Evolutionary conservation across 441 rosid species (phyloP).

Genomic region (Pelargonium cotyledonis): DNA sequence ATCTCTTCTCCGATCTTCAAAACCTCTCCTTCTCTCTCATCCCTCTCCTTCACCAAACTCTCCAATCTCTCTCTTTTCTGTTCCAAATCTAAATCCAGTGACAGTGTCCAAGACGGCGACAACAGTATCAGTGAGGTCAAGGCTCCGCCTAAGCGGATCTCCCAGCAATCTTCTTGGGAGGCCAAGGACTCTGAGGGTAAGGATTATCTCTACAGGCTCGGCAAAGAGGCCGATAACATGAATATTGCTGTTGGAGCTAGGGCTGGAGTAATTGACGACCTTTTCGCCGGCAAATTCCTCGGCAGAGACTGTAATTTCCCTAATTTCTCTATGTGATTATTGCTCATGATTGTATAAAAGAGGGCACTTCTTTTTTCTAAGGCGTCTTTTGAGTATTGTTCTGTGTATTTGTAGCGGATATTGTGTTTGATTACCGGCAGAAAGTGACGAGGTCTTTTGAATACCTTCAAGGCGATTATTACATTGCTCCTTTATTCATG

Average conservation of each 20-base stretch:
- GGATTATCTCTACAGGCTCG: slow-evolving; percentile 77
- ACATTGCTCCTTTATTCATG: slow-evolving; percentile 81
- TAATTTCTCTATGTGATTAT: neutral
- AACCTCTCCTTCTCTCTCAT: neutral
- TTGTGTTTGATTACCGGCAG: slow-evolving; percentile 91
- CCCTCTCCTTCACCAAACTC: slow-evolving; percentile 17
- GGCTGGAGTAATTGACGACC: slow-evolving; percentile 68
- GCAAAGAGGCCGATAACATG: slow-evolving; percentile 75
- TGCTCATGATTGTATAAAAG: no score
- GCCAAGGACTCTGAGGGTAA: slow-evolving; percentile 72
- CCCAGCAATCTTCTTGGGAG: slow-evolving; percentile 91
- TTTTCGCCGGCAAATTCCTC: slow-evolving; percentile 74
- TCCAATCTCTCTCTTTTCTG: slow-evolving; percentile 28
- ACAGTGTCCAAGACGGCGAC: slow-evolving; percentile 13
- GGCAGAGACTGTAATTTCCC: slow-evolving; percentile 63
- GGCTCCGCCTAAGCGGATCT: slow-evolving; percentile 32
- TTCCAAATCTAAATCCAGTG: slow-evolving; percentile 25
- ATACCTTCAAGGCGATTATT: slow-evolving; percentile 84
- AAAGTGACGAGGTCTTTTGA: slow-evolving; percentile 84
- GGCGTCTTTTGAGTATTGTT: slow-evolving; percentile 1
- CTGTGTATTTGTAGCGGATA: slow-evolving; percentile 53
- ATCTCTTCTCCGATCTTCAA: slow-evolving; percentile 9
- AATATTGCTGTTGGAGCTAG: slow-evolving; percentile 85
- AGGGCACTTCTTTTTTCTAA: no score
- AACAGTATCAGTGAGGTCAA: slow-evolving; percentile 18